Evolutionary conservation across 1,284 basidiomycete genomes (phyloP).

Genomic region (Malassezia caprae): DNA sequence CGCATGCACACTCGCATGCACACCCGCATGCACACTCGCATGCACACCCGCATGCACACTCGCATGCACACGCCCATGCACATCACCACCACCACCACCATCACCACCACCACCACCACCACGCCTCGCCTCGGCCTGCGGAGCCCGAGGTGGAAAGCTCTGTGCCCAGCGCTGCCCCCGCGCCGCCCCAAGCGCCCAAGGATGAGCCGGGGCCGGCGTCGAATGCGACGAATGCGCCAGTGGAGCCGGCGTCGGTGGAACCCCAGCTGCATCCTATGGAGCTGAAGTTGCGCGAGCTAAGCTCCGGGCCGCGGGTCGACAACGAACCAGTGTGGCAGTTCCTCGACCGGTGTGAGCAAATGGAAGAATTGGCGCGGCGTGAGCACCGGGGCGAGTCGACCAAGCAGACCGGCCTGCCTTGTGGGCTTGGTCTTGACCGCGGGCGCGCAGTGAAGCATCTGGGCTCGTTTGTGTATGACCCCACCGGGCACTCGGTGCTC

Average conservation of each 20-base stretch:
- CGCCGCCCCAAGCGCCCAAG: not conserved
- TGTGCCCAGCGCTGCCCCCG: not conserved
- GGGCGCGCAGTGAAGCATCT: constrained; percentile 38
- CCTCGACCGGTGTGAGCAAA: constrained; percentile 36
- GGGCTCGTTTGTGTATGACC: constrained; percentile 40
- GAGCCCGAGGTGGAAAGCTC: not conserved
- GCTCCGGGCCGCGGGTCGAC: constrained; percentile 39
- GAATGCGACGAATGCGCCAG: not conserved
- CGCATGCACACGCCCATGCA: not conserved
- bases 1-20: too few species aligned
- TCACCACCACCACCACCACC: constrained; percentile 16
- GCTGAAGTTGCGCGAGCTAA: constrained; percentile 20
- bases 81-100: constrained; percentile 13
- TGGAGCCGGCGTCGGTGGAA: not conserved
- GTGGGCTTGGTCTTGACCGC: constrained; percentile 32
- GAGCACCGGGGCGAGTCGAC: constrained; percentile 10
- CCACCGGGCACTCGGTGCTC: constrained; percentile 30
- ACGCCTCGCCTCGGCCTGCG: not conserved
- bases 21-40: not conserved
- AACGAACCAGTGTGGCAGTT: constrained; percentile 44
- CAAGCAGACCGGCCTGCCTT: not conserved
- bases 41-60: not conserved
- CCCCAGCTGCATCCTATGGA: constrained; percentile 3
- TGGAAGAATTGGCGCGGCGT: constrained; percentile 22
- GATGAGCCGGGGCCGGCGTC: not conserved